Evolutionary conservation across 1,139 yeast species (phyloP).

Genomic region (Zygosaccharomyces sapae): DNA sequence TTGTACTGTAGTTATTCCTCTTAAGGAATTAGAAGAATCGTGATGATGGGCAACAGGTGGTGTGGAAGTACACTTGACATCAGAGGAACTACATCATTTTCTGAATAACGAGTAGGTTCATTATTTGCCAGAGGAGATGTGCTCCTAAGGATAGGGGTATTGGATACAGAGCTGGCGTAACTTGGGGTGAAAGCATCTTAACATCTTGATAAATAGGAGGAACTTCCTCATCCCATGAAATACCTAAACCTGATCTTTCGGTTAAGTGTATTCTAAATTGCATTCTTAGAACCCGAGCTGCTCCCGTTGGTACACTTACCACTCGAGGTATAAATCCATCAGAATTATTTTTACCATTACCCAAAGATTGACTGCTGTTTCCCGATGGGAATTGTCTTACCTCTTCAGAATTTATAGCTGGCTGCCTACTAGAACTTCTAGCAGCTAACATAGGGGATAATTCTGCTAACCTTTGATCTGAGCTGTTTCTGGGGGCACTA

Average conservation of each 20-base stretch:
- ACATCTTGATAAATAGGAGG: conserved; percentile 94
- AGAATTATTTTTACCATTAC: conserved; percentile 9
- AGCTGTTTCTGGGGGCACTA: conserved; percentile 17
- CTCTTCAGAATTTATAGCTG: conserved; percentile 17
- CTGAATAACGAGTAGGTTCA: conserved; percentile 3
- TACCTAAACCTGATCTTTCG: conserved; percentile 91
- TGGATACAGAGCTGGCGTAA: conserved; percentile 19
- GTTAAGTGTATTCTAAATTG: conserved; percentile 78
- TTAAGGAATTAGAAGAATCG: conserved; percentile 13
- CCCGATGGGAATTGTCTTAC: conserved; percentile 19
- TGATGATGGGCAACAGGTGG: conserved; percentile 26
- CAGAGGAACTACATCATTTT: conserved; percentile 5
- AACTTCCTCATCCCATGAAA: conserved; percentile 98
- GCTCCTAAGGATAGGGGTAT: conserved; percentile 6
- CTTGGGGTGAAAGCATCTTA: conserved; percentile 82
- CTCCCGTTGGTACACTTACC: conserved; percentile 84
- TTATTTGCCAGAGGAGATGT: conserved; percentile 6
- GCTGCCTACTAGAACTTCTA: conserved; percentile 25
- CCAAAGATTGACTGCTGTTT: conserved; percentile 10
- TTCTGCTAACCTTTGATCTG: conserved; percentile 42
- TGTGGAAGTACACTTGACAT: conserved; percentile 12
- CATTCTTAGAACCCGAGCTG: conserved; percentile 92
- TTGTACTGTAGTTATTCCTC: conserved; percentile 23
- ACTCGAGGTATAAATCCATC: conserved; percentile 17
- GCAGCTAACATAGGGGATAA: conserved; percentile 42